These are phyloP conservation scores for Pseudevernia furfuracea DNA, from an alignment of 495 filamentous ascomycete genomes.

Conservation along the genomic window DNA sequence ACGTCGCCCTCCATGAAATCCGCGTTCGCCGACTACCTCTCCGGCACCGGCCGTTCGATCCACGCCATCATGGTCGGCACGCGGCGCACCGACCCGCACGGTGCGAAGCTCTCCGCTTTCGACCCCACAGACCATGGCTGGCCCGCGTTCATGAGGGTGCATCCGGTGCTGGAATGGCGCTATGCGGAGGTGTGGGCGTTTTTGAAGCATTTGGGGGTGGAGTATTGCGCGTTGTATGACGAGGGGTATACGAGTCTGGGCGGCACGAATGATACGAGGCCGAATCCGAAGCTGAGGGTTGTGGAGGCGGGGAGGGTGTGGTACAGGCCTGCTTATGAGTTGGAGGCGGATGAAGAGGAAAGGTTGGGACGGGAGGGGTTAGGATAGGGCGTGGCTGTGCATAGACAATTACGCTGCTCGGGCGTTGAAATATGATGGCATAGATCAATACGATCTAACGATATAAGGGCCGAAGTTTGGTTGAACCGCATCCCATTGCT, in stretches of 20 bases:
- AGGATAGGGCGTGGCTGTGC: neutral
- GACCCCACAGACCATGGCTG: slow-evolving; percentile 81
- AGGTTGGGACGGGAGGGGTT: slow-evolving; percentile 67
- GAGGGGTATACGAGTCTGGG: slow-evolving; percentile 79
- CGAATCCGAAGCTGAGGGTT: slow-evolving; percentile 67
- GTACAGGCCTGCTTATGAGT: slow-evolving; percentile 79
- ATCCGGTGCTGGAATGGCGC: slow-evolving; percentile 96
- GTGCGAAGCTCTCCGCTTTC: slow-evolving; percentile 66
- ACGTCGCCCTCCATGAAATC: slow-evolving; percentile 63
- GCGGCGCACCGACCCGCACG: slow-evolving; percentile 85
- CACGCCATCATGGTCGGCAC: slow-evolving; percentile 91
- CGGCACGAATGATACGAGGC: slow-evolving; percentile 80
- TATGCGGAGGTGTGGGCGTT: slow-evolving; percentile 97
- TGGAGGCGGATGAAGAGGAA: slow-evolving; percentile 78
- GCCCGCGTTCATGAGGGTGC: slow-evolving; percentile 86
- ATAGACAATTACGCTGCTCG: neutral
- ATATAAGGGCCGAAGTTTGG: neutral
- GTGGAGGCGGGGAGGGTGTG: slow-evolving; percentile 30
- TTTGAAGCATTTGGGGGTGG: slow-evolving; percentile 66
- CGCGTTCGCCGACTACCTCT: slow-evolving; percentile 71
- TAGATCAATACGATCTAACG: neutral
- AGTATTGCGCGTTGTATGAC: slow-evolving; percentile 83
- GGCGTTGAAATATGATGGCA: neutral
- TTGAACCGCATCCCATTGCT: neutral
- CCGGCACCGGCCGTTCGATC: slow-evolving; percentile 43